Evolutionary conservation across 768 basidiomycete genomes (phyloP).

Genomic region (Lentinula boryana): DNA sequence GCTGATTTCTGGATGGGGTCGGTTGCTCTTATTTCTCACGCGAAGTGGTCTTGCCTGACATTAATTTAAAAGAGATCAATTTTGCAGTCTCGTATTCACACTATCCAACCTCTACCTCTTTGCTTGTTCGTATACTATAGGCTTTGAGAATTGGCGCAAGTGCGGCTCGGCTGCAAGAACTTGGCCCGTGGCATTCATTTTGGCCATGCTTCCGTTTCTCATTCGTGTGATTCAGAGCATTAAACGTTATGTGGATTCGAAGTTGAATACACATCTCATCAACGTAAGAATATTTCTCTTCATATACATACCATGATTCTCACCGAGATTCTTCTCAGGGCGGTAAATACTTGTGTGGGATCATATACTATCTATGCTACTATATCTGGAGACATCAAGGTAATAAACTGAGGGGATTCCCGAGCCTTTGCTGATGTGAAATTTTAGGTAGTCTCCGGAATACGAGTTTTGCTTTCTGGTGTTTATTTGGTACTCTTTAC

Average conservation of each 20-base stretch:
- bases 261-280: slow-evolving; percentile 69
- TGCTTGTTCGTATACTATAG: slow-evolving; percentile 62
- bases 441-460: slow-evolving; percentile 30
- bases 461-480: slow-evolving; percentile 60
- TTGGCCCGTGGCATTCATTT: slow-evolving; percentile 60
- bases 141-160: slow-evolving; percentile 46
- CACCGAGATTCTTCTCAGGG: slow-evolving; percentile 40
- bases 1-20: slow-evolving; percentile 89
- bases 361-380: slow-evolving; percentile 63
- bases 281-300: slow-evolving; percentile 48
- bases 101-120: slow-evolving; percentile 70
- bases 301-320: slow-evolving; percentile 1
- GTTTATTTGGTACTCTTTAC: slow-evolving; percentile 55
- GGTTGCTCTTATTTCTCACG: background rate
- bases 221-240: slow-evolving; percentile 82
- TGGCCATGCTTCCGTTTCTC: slow-evolving; percentile 63
- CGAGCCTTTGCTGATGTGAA: background rate
- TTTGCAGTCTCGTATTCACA: slow-evolving; percentile 74
- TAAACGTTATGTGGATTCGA: slow-evolving; percentile 81
- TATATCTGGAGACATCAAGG: slow-evolving; percentile 74
- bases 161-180: slow-evolving; percentile 37
- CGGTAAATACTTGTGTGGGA: slow-evolving; percentile 74
- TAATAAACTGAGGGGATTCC: slow-evolving; percentile 10
- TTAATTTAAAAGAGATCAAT: slow-evolving; percentile 54
- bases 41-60: background rate